A percentile compares a stretch with the other conserved stretches of the same genome.
These are phyloP conservation scores for Chlorella variabilis DNA, from an alignment of 163 green algal genomes.

Conservation along the genomic window DNA sequence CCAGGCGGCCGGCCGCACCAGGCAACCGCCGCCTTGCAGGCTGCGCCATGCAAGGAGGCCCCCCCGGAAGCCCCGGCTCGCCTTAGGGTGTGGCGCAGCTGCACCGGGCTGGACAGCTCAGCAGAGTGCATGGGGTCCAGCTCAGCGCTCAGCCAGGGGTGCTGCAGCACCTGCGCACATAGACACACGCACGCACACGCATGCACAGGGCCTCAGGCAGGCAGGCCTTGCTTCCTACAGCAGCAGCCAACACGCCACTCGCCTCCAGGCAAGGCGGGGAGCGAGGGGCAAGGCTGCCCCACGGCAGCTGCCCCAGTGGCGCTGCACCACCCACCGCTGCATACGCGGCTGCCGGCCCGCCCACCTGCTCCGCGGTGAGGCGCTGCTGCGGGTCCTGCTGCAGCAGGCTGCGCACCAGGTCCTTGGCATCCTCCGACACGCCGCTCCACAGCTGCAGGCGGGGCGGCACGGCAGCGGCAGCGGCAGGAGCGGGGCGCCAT, in stretches of 20 bases:
- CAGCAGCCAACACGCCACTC: neutral
- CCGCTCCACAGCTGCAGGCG: conserved; percentile 19
- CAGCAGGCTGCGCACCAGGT: conserved; percentile 42
- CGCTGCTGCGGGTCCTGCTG: conserved; percentile 48
- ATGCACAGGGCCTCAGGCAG: neutral
- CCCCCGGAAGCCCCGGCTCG: no score
- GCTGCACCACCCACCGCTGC: conserved; percentile 69
- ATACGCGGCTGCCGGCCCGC: conserved; percentile 50
- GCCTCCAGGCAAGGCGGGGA: no score
- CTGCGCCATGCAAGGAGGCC: no score
- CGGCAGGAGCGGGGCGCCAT: neutral
- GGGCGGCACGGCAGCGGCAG: neutral
- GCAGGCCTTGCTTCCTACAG: no score
- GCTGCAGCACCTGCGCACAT: neutral
- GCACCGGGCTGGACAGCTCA: conserved; percentile 7
- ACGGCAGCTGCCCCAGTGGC: neutral
- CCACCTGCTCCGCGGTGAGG: conserved; percentile 69
- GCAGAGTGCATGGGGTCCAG: neutral
- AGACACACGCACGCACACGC: neutral
- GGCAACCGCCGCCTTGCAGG: no score
- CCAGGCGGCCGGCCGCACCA: no score
- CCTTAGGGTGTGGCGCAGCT: conserved; percentile 8
- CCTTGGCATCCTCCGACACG: conserved; percentile 34
- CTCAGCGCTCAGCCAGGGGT: neutral
- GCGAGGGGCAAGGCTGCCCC: no score